Evolutionary conservation across 2,329 filamentous ascomycete species (phyloP), one percentile per base, ranked within the genome.

Genomic region (Sphaerulina vaccinii): DNA sequence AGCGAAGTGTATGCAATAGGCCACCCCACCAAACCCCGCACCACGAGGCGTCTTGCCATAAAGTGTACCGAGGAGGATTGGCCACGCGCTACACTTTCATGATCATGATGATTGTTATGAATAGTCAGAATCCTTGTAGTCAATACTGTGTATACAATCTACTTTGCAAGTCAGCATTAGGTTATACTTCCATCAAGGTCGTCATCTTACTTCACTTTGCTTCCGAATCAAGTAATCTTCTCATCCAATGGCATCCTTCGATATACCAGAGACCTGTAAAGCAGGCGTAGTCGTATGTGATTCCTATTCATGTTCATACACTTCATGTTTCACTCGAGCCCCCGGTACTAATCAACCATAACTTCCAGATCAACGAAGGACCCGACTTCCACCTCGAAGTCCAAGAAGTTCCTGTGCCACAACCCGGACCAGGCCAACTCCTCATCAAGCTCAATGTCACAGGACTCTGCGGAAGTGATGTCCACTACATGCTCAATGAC

Each of bases 371-470:
- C 39, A 75, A 79, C 55, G 70, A 74, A 59, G 77, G 77, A 1
- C 75, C 76, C 0, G 62, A 77, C 56, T 79, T 79, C 57, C 63
- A 64, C 6, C 65, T 79, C 33, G 72, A 75, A 52, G 70, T 79
- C 9, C 69, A 39, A 27, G 68, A 69, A 52, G 74, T 79, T 1
- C 69, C 72, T n/a, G 75, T 79, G 0, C 77, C 77, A 2, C 69
- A 74, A 38, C 73, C 75, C 45, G 52, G 52, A 33, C 56, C 77
- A 75, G 71, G 80, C 44, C 79, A 83, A 53, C 67, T 83, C 24
- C 72, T 83, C 13, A 71, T 83, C 62, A 76, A 75, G 52, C 71
- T 83, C 51, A 83, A 82, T 51, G 71, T 72, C 15, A 83, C 79
- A 2, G 80, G 81, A 1, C 72, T 84, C 50, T 83, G 80, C 68